Evolutionary conservation across 2,329 filamentous ascomycete species (phyloP).

Genomic region (Pyricularia sp.): DNA sequence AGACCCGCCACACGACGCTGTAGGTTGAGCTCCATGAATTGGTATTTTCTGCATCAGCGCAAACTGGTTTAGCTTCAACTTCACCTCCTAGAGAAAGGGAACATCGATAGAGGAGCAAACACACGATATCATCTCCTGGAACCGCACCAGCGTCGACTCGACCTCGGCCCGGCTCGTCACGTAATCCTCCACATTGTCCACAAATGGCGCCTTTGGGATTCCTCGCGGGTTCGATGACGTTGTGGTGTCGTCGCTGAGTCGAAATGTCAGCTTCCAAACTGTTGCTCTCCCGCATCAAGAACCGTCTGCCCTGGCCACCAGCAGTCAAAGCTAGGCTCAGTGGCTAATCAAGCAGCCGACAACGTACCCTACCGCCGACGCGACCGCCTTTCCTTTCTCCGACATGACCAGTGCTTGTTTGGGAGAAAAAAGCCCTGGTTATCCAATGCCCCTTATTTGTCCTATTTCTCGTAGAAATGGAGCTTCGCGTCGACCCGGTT

Average conservation of each 20-base stretch:
- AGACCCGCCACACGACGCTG: slow-evolving; percentile 73
- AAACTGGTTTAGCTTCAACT: background rate
- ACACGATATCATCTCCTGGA: slow-evolving; percentile 91
- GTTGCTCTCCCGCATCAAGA: no score
- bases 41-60: slow-evolving; percentile 69
- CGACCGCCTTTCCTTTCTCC: slow-evolving; percentile 25
- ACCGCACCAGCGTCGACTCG: slow-evolving; percentile 70
- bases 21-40: slow-evolving; percentile 97
- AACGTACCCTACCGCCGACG: slow-evolving; percentile 8
- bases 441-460: background rate
- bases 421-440: background rate
- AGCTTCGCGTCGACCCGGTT: background rate
- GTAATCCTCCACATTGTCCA: slow-evolving; percentile 85
- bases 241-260: slow-evolving; percentile 34
- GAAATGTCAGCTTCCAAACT: background rate
- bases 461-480: background rate
- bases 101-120: slow-evolving; percentile 16
- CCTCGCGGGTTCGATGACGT: slow-evolving; percentile 67
- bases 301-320: background rate
- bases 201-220: slow-evolving; percentile 76
- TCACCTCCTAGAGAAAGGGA: background rate
- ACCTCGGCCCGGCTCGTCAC: slow-evolving; percentile 70
- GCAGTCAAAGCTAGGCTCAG: background rate
- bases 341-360: background rate
- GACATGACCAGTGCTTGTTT: slow-evolving; percentile 1